phyloP scores from a whole-genome alignment of 23 red algal genomes.

The Agarophyton chilense region DNA sequence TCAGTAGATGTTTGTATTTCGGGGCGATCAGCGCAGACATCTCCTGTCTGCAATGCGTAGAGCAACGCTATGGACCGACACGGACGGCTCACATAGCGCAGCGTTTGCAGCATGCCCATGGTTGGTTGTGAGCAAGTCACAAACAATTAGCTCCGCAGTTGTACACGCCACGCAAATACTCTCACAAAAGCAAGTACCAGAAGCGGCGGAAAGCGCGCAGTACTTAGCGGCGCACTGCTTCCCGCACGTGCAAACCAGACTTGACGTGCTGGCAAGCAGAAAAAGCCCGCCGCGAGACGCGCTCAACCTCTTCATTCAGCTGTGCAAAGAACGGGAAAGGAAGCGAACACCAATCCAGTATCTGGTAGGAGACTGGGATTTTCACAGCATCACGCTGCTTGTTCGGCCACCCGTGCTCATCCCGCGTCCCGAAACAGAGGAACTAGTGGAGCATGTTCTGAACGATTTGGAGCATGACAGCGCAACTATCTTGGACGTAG shows the following conservation, averaged over 20 bases:
- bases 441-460: constrained; percentile 82
- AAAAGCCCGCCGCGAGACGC: not conserved
- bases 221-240: constrained; percentile 47
- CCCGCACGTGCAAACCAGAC: no score
- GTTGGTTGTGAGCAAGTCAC: not conserved
- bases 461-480: not conserved
- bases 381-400: constrained; percentile 66
- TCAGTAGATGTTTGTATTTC: no score
- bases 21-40: no score
- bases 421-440: constrained; percentile 94
- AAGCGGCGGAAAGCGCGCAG: constrained; percentile 51
- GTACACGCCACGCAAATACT: constrained; percentile 13
- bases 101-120: not conserved
- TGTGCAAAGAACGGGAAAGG: constrained; percentile 10
- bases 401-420: constrained; percentile 86
- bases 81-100: not conserved
- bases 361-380: constrained; percentile 94
- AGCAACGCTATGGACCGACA: no score
- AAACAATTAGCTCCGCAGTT: constrained; percentile 15
- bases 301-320: constrained; percentile 7
- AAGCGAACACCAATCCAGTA: constrained; percentile 86
- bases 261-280: not conserved
- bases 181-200: not conserved
- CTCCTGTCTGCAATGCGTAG: no score
- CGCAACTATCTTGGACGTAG: constrained; percentile 75